These are phyloP conservation scores for Diversispora epigaea DNA, from an alignment of 192 early-diverging fungal species.

Conservation along the genomic window DNA sequence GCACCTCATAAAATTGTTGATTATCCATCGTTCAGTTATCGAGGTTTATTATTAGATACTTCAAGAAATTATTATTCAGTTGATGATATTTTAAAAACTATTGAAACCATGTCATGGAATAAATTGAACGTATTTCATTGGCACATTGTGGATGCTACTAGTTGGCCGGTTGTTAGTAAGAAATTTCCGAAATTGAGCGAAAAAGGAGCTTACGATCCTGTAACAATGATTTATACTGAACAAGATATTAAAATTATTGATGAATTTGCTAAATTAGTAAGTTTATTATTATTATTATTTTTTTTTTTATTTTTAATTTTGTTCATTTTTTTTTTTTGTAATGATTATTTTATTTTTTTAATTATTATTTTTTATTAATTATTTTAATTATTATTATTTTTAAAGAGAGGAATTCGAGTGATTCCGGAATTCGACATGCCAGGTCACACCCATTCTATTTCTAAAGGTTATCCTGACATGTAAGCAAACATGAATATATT, in stretches of 20 bases:
- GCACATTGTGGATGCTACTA: conserved; percentile 73
- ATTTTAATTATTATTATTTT: background rate
- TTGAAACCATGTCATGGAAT: conserved; percentile 80
- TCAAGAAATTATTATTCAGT: conserved; percentile 71
- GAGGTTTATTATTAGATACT: conserved; percentile 73
- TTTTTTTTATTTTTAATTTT: too few species aligned
- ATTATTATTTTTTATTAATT: background rate
- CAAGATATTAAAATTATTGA: conserved; percentile 69
- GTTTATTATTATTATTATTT: background rate
- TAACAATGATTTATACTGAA: conserved; percentile 70
- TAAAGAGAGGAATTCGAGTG: conserved; percentile 75
- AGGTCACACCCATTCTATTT: conserved; percentile 64
- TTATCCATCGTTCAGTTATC: conserved; percentile 60
- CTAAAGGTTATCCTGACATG: conserved; percentile 32
- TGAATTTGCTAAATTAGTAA: conserved; percentile 56
- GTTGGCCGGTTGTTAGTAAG: conserved; percentile 66
- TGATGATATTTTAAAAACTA: conserved; percentile 60
- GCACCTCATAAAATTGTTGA: conserved; percentile 52
- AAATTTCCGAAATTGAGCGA: conserved; percentile 59
- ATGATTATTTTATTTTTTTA: too few species aligned
- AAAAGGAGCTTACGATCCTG: conserved; percentile 66
- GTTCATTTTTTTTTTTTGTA: too few species aligned
- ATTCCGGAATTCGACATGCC: conserved; percentile 95
- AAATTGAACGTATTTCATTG: conserved; percentile 83
- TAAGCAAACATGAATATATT: too few species aligned